A percentile compares a stretch with the other conserved stretches of the same genome.
phyloP scores from a whole-genome alignment of 169 alveolate genomes.

The Eimeria maxima region DNA sequence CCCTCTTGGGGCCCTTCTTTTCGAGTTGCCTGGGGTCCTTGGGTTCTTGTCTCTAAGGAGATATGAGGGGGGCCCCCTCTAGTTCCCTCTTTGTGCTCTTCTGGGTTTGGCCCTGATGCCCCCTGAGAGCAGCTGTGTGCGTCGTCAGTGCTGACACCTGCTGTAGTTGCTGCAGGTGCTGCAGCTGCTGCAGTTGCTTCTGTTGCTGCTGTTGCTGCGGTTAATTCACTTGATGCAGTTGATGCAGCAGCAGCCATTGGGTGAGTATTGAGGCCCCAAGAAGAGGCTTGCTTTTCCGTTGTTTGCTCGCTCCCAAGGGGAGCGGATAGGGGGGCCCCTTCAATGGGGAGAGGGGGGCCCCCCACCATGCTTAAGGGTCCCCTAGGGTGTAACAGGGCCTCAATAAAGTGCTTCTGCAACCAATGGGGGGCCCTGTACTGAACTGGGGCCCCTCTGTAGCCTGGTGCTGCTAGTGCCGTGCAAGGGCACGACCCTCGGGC shows the following conservation, averaged over 20 bases:
- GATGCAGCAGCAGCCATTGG: background rate
- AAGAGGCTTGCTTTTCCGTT: background rate
- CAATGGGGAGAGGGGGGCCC: background rate
- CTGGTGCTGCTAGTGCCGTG: background rate
- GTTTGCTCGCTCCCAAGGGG: background rate
- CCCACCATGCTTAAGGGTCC: constrained; percentile 22
- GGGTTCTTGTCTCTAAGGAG: background rate
- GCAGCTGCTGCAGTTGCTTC: too few relatives aligned
- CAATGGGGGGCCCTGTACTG: too few relatives aligned
- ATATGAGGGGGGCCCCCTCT: background rate
- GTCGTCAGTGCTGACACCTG: background rate
- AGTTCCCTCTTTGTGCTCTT: background rate
- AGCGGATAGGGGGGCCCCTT: background rate
- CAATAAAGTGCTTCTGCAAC: background rate
- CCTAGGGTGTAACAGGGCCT: background rate
- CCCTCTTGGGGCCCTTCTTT: background rate
- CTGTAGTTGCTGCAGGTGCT: background rate
- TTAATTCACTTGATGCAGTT: too few relatives aligned
- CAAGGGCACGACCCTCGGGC: background rate
- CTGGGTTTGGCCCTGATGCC: background rate
- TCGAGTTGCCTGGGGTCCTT: too few relatives aligned
- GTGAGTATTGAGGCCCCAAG: background rate
- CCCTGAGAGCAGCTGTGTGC: background rate
- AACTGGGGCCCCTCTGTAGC: too few relatives aligned
- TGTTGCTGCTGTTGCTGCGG: too few relatives aligned